Evolutionary conservation across 2,329 filamentous ascomycete genomes (phyloP).

Genomic region (Xylaria multiplex): DNA sequence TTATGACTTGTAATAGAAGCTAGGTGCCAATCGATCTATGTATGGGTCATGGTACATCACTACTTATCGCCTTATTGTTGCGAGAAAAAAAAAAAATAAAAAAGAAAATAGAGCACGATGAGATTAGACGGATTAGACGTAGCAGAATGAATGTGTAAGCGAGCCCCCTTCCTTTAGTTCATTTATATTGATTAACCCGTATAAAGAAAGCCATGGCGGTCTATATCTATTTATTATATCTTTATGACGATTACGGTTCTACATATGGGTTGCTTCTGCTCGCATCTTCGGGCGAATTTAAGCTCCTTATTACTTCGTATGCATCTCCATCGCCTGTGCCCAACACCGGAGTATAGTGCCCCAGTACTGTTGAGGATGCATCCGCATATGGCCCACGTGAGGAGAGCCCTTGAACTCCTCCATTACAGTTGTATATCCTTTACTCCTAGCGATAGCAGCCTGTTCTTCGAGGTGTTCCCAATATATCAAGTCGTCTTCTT

Average conservation of each 20-base stretch:
- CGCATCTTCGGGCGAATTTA: not conserved
- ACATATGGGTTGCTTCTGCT: not conserved
- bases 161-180: no score
- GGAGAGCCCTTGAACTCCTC: conserved; percentile 66
- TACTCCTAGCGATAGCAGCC: conserved; percentile 56
- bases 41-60: no score
- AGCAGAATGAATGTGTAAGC: no score
- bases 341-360: conserved; percentile 50
- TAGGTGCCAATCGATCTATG: no score
- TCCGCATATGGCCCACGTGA: conserved; percentile 70
- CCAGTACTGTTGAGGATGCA: conserved; percentile 69
- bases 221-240: not conserved
- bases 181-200: no score
- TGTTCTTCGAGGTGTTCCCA: conserved; percentile 66
- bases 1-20: no score
- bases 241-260: not conserved
- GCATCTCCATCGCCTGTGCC: conserved; percentile 40
- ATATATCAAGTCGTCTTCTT: conserved; percentile 65
- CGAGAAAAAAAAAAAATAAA: no score
- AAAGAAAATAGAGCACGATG: no score
- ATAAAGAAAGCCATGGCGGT: not conserved
- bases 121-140: no score
- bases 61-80: no score
- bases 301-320: conserved; percentile 22
- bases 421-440: conserved; percentile 60